Evolutionary conservation across 331 rosid genomes (phyloP).

Genomic region (Quercus phellos): DNA sequence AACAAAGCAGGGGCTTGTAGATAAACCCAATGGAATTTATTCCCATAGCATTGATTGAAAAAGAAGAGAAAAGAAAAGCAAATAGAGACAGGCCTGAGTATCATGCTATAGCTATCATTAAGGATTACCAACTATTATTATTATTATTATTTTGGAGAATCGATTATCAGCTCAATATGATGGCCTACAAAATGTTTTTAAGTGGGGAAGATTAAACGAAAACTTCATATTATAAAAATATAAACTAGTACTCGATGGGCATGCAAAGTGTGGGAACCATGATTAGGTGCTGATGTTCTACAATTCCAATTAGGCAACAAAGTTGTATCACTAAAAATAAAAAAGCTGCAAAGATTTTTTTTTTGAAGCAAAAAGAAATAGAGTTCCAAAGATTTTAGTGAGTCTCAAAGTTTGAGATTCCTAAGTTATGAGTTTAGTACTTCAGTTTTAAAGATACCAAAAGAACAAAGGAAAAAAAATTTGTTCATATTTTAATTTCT

Average conservation of each 20-base stretch:
- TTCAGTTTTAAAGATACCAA: neutral
- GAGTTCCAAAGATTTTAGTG: too few relatives aligned
- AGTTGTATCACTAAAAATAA: neutral
- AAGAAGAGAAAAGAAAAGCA: too few relatives aligned
- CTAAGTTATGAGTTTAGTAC: neutral
- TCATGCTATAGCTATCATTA: neutral
- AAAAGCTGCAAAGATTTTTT: neutral
- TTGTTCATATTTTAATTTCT: neutral
- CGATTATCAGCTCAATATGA: neutral
- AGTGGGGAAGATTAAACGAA: neutral
- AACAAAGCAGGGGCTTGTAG: neutral
- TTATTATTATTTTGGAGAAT: too few relatives aligned
- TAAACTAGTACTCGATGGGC: neutral
- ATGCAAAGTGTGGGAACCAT: neutral
- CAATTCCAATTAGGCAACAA: neutral
- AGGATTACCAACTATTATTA: neutral
- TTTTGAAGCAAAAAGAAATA: too few relatives aligned
- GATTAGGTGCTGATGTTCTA: too few relatives aligned
- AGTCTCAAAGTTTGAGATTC: neutral
- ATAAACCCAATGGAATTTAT: slow-evolving; percentile 18
- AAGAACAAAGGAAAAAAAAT: neutral
- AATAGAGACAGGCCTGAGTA: neutral
- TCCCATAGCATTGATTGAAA: slow-evolving; percentile 18
- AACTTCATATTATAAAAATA: neutral
- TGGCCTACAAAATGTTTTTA: neutral